A percentile compares a stretch with the other conserved stretches of the same genome.
Conservation (phyloP, 768 basidiomycete species). For the Auriscalpium orientale region DNA sequence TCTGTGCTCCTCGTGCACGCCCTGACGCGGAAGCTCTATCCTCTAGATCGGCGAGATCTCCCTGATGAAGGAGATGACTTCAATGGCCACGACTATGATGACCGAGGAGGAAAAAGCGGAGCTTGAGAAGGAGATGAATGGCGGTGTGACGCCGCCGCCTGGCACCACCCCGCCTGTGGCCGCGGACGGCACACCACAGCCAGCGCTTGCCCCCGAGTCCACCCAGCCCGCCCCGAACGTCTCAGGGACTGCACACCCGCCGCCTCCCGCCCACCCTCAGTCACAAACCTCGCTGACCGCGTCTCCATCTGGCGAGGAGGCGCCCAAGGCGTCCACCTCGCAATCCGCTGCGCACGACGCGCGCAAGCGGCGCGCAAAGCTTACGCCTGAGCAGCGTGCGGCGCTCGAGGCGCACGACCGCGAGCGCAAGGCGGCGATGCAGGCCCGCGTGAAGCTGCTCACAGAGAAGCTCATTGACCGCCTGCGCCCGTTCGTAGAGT, state of each 20-base stretch:
- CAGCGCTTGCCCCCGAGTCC: constrained; percentile 5
- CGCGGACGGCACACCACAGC: background rate
- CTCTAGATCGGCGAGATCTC: constrained; percentile 91
- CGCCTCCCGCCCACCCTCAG: constrained; percentile 1
- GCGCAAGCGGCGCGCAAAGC: constrained; percentile 38
- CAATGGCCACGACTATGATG: constrained; percentile 80
- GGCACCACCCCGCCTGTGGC: background rate
- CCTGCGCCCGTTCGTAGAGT: constrained; percentile 85
- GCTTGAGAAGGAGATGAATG: constrained; percentile 52
- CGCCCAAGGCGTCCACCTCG: constrained; percentile 4
- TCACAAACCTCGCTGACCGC: no score
- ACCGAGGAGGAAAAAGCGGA: constrained; percentile 89
- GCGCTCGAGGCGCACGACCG: constrained; percentile 77
- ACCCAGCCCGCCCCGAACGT: background rate
- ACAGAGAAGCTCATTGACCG: constrained; percentile 78
- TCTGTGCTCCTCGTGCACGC: background rate
- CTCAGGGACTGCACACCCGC: constrained; percentile 6
- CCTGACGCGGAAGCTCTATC: no score
- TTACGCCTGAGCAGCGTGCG: constrained; percentile 78
- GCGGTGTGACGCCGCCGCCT: constrained; percentile 14
- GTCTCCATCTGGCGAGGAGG: no score
- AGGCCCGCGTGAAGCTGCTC: constrained; percentile 66
- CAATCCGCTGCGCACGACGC: constrained; percentile 22
- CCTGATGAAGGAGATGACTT: constrained; percentile 89
- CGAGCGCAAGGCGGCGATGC: constrained; percentile 73